Base-by-base conservation (phyloP, 1,139 yeast genomes). In the Taiozyma sp. region DNA sequence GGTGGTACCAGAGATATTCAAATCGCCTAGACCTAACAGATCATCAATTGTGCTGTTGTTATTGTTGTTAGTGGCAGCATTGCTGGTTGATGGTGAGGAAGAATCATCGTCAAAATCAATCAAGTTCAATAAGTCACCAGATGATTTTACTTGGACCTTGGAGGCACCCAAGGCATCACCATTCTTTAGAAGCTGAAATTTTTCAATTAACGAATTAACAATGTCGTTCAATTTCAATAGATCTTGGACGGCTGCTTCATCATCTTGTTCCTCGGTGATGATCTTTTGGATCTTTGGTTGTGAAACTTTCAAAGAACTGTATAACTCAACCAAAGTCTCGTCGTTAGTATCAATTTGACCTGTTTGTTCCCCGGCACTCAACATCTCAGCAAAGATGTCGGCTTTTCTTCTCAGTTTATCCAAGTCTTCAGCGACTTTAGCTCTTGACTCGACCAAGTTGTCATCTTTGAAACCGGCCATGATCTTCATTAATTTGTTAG, bases 381-480 rank as follows among this genome's bases (percentile, higher is more conserved):
- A 75, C 97, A 93, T 92, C 63, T 93, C 98, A 51, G 87, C 87
- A 58, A 93, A 81, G 51, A 95, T 76, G 59, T 89, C 96, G n/a
- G 91, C 89, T 71, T 93, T 93, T 54, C 97, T 81, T 62, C 83
- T 84, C 64, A 93, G 77, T 66, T 89, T 85, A 51, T 88, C 91
- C 51, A 95, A 76, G 64, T 95, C 99, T 58, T 87, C 91, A 43
- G 84, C 83, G 43, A 92, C 87, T 60, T 87, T 83, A 55, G 89
- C 90, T 62, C 83, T 83, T 59, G 90, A 87, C 56, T 81, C 81
- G 38, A 79, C 72, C 44, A 77, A 71, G 40, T 74, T 70, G 67
- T 95, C 97, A 57, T 89, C 95, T 69, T 87, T 87, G 73, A 89
- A 93, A 4, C 99, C 99, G 10, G 99, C 96, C 97, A 93, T 92